Evolutionary conservation across 2,329 filamentous ascomycete species (phyloP).

Genomic region (Thermoascus crustaceus): DNA sequence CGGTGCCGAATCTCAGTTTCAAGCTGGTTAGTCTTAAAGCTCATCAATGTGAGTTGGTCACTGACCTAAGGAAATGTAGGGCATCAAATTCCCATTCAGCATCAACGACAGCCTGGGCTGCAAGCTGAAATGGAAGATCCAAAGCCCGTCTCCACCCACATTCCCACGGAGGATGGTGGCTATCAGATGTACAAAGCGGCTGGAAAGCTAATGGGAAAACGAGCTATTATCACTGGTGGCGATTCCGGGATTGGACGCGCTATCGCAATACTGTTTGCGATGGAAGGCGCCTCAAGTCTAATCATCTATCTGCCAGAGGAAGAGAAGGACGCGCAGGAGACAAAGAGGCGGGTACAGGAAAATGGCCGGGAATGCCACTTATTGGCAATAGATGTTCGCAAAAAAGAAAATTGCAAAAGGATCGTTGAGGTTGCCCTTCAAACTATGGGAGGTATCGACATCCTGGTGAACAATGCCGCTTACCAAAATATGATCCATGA

Average conservation of each 20-base stretch:
- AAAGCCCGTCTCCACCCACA: slow-evolving; percentile 53
- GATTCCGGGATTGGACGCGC: slow-evolving; percentile 73
- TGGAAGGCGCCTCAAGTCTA: slow-evolving; percentile 67
- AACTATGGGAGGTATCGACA: slow-evolving; percentile 61
- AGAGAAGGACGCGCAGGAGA: slow-evolving; percentile 66
- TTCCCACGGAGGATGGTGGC: slow-evolving; percentile 60
- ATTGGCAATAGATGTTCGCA: slow-evolving; percentile 56
- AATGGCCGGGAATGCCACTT: slow-evolving; percentile 59
- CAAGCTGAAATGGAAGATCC: slow-evolving; percentile 49
- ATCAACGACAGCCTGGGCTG: slow-evolving; percentile 47
- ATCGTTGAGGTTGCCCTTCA: slow-evolving; percentile 59
- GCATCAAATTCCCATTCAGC: slow-evolving; percentile 43
- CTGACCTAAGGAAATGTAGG: slow-evolving; percentile 25
- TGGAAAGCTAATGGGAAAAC: slow-evolving; percentile 66
- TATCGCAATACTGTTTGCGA: slow-evolving; percentile 66
- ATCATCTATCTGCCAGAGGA: slow-evolving; percentile 70
- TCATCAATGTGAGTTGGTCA: neutral
- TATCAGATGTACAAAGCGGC: slow-evolving; percentile 65
- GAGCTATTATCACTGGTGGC: slow-evolving; percentile 71
- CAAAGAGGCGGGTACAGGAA: slow-evolving; percentile 60
- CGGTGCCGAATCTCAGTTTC: slow-evolving; percentile 25
- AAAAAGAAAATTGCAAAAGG: slow-evolving; percentile 60
- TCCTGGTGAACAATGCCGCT: slow-evolving; percentile 60
- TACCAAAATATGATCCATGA: slow-evolving; percentile 66
- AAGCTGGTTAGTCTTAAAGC: slow-evolving; percentile 18